Conservation (phyloP, 257 asterid genomes). For the Capsicum rhomboideum region DNA sequence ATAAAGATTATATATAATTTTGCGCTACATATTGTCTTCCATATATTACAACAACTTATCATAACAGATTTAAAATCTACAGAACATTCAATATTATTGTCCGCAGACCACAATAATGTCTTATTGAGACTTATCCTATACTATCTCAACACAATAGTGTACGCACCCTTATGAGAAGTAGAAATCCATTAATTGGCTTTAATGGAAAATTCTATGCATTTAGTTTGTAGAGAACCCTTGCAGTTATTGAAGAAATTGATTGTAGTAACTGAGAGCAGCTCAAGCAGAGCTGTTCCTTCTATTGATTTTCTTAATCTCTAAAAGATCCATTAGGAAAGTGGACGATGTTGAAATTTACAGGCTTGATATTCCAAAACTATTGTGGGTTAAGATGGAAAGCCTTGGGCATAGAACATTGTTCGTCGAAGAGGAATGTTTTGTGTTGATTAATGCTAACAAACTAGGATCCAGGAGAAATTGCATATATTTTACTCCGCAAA, state of each 20-base stretch:
- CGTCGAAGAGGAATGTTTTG: constrained; percentile 14
- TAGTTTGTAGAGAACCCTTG: constrained; percentile 13
- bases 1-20: too few species aligned
- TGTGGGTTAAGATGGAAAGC: constrained; percentile 9
- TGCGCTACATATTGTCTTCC: too few species aligned
- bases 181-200: too few species aligned
- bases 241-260: constrained; percentile 8
- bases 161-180: too few species aligned
- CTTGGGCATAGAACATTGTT: constrained; percentile 26
- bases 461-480: constrained; percentile 24
- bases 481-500: constrained; percentile 14
- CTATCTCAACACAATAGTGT: too few species aligned
- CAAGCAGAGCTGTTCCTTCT: constrained; percentile 18
- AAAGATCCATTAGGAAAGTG: constrained; percentile 6
- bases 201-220: constrained; percentile 9
- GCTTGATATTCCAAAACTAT: constrained; percentile 3
- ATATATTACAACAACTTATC: too few species aligned
- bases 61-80: too few species aligned
- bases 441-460: constrained; percentile 13
- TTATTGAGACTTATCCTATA: too few species aligned
- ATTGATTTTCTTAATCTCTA: constrained; percentile 15
- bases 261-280: constrained; percentile 2
- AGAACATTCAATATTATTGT: too few species aligned
- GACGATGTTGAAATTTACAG: constrained; percentile 25
- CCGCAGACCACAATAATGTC: too few species aligned